These are phyloP conservation scores for Groenewaldozyma salmanticensis DNA, from an alignment of 805 yeast genomes.

Conservation along the genomic window DNA sequence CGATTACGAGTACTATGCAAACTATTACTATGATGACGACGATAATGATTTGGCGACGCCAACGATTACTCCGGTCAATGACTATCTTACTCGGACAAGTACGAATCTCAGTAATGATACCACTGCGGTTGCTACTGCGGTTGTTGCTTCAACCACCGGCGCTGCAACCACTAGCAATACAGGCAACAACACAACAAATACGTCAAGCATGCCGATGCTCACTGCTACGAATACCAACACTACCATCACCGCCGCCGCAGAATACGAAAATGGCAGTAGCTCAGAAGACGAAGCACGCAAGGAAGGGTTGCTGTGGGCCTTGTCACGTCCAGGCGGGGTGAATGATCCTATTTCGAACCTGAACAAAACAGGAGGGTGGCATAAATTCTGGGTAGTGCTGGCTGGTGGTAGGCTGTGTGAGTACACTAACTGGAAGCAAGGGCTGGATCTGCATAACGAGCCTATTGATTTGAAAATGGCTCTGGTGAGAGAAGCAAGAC, in stretches of 20 bases:
- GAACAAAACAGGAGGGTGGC: slow-evolving; percentile 47
- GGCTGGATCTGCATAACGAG: slow-evolving; percentile 46
- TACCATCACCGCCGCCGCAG: slow-evolving; percentile 3
- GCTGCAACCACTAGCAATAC: no score
- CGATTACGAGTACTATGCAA: neutral
- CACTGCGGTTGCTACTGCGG: neutral
- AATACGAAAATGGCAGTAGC: neutral
- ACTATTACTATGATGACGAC: neutral
- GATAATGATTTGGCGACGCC: neutral
- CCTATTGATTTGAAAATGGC: slow-evolving; percentile 68
- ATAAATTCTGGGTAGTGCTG: slow-evolving; percentile 77
- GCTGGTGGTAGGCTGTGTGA: slow-evolving; percentile 60
- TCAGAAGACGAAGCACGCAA: slow-evolving; percentile 17
- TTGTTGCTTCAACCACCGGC: no score
- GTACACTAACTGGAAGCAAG: slow-evolving; percentile 72
- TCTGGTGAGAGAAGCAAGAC: slow-evolving; percentile 39
- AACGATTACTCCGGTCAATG: no score
- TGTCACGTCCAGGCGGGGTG: slow-evolving; percentile 30
- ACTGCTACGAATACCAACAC: slow-evolving; percentile 21
- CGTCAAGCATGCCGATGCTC: neutral
- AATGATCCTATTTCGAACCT: slow-evolving; percentile 25
- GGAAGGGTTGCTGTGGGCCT: slow-evolving; percentile 37
- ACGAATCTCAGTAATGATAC: no score
- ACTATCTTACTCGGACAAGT: no score
- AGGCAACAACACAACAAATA: neutral